These are phyloP conservation scores for Agrocybe pediades DNA, from an alignment of 768 basidiomycete species.

Conservation along the genomic window DNA sequence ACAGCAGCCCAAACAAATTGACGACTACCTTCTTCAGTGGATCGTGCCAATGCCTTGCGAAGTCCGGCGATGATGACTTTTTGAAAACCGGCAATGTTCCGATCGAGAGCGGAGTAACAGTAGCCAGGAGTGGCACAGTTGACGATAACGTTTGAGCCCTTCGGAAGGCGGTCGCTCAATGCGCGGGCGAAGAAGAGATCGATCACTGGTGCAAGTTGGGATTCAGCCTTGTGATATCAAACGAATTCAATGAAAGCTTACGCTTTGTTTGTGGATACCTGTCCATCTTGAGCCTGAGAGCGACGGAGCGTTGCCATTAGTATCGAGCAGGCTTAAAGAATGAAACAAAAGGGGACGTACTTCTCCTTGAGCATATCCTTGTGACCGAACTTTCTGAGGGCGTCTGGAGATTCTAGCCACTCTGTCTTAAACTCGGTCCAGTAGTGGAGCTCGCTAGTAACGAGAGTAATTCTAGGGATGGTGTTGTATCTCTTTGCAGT, in stretches of 20 bases:
- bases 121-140: conserved; percentile 40
- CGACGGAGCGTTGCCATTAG: no score
- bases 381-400: conserved; percentile 27
- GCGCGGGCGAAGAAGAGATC: conserved; percentile 39
- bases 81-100: conserved; percentile 17
- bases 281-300: no score
- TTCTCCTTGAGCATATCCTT: neutral
- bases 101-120: conserved; percentile 36
- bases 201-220: conserved; percentile 30
- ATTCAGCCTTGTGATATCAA: no score
- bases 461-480: conserved; percentile 38
- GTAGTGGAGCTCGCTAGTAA: conserved; percentile 45
- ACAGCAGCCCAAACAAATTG: conserved; percentile 36
- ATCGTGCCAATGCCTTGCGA: conserved; percentile 31
- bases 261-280: conserved; percentile 39
- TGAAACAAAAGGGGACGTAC: neutral
- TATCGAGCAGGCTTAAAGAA: no score
- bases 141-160: conserved; percentile 28
- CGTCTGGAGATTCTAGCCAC: conserved; percentile 23
- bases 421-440: conserved; percentile 22
- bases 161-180: conserved; percentile 28
- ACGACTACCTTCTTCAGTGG: conserved; percentile 36
- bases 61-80: conserved; percentile 19
- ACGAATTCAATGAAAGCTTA: conserved; percentile 14
- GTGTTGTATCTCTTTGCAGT: conserved; percentile 32